Base-by-base conservation (phyloP, 345 rosid species). In the Clausena lansium region DNA sequence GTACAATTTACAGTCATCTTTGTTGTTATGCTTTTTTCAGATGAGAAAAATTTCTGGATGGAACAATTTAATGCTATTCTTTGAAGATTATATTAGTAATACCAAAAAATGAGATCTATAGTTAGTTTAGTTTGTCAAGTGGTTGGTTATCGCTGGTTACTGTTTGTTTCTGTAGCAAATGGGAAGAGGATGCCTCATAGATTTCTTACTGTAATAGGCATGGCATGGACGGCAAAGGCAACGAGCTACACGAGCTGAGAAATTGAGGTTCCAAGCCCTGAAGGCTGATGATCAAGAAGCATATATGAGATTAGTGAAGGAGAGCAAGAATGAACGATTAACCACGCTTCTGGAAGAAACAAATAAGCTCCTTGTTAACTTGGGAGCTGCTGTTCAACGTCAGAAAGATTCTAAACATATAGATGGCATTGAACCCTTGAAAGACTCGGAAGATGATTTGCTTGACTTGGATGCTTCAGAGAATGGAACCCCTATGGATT, bases 181-280 rank as follows among this genome's bases (percentile, higher is more conserved):
- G 20, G 27, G 74, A 24, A 24, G 15, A 30, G 55, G 32, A 39
- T 50, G 9, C 45, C 4, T n/a, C 25, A 62, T 15, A 22, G 35
- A 39, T 73, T 67, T 28, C 58, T 28, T 77, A 28, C 70, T 79
- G 45, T 77, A 66, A 81, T 84, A 96, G 99, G 94, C 94, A 14
- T 97, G 99, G 99, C 99, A 97, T 91, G 98, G 98, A 81, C 91
- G 93, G 84, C 99, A 97, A 89, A 89, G 98, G 83, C 99, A 97
- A 71, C 98, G 99, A 73, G 97, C 97, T 38, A 94, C 98, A 38
- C 90, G 99, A 64, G 98, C 98, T 74, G 99, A 97, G 88, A 97
- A 94, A 82, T 79, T 97, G 84, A 92, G 99, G 83, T 85, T 97
- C 82, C 94, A 91, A 85, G 99, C 99, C 71, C 87, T 97, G 82